A percentile compares a stretch with the other conserved stretches of the same genome.
Evolutionary conservation across 2,329 filamentous ascomycete genomes (phyloP).

Genomic region (Cladosporium colombiae): DNA sequence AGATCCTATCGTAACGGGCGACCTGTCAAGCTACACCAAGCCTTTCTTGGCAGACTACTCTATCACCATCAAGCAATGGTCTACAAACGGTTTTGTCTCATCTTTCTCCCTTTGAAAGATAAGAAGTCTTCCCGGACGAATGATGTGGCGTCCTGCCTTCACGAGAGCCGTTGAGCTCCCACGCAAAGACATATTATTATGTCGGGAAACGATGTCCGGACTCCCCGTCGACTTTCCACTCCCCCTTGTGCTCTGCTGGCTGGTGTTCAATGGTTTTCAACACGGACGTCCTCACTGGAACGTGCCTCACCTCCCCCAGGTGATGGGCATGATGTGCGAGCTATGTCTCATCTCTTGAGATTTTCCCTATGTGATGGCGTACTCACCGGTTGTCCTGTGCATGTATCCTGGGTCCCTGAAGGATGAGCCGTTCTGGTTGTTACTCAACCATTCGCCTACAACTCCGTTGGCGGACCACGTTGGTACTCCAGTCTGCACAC

Average conservation of each 20-base stretch:
- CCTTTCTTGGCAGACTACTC: constrained; percentile 10
- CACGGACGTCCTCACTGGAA: neutral
- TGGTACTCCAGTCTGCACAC: neutral
- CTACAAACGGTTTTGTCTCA: constrained; percentile 6
- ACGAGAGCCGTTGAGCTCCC: neutral
- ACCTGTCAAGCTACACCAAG: constrained; percentile 18
- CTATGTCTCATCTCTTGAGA: constrained; percentile 2
- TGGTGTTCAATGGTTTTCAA: neutral
- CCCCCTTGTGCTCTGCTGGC: neutral
- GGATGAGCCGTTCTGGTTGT: neutral
- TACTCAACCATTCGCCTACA: neutral
- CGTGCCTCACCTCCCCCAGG: neutral
- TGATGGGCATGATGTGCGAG: neutral
- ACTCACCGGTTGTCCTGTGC: constrained; percentile 1
- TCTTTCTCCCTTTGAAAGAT: neutral
- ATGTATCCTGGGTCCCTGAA: neutral
- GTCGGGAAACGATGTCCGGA: neutral
- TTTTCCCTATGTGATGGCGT: neutral
- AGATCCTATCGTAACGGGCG: constrained; percentile 9
- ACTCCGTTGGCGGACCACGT: neutral
- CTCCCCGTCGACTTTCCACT: neutral
- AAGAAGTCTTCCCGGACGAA: neutral
- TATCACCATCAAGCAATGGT: constrained; percentile 12
- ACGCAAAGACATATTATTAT: constrained; percentile 3
- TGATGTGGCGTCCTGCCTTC: neutral